Base-by-base conservation (phyloP, 225 moss, liverwort and hornwort genomes). In the Marchantia paleacea region DNA sequence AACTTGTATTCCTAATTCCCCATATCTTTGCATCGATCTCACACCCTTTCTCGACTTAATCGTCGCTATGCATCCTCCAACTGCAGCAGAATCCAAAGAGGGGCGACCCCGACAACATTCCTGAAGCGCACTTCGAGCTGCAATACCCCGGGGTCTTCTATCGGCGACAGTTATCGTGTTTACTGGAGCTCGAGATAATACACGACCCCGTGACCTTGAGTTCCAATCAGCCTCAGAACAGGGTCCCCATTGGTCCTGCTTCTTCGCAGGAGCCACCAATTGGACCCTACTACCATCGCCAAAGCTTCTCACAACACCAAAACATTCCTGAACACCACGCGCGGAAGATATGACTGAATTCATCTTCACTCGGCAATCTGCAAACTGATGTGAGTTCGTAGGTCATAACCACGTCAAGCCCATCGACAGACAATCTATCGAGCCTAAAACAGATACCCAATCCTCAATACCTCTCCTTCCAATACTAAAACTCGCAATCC, bases 301-400 rank as follows among this genome's bases (percentile, higher is more conserved):
- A 39, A 47, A 76, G 62, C 61, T 47, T 76, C 60, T 60, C 57
- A 60, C 57, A 10, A n/a, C 61, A 22, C 39, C 61, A 10, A 60
- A 8, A 62, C 47, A 62, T 14, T 47, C 61, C 62, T 9, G 47
- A 49, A 76, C n/a, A 57, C 39, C 60, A 49, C 57, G 48, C n/a
- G 22, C 61, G 29, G 60, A 29, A 57, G 24, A 62, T 3, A 20
- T 31, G 61, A 55, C 57, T 1, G 52, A 55, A 76, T 60, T 60
- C 76, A 76, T 76, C 62, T 62, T 49, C 76, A 18, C 75, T 54
- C 75, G 55, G 75, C 54, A 52, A 24, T 11, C 39, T 15, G 15
- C 15, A 19, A 26, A 12, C 26, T 7, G 39, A 24, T 1, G 13
- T 50, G 20, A 52, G 18, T 24, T 24, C 72, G 50, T 72, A 50